Evolutionary conservation across 2,329 filamentous ascomycete species (phyloP).

Genomic region (Aspergillus sp.): DNA sequence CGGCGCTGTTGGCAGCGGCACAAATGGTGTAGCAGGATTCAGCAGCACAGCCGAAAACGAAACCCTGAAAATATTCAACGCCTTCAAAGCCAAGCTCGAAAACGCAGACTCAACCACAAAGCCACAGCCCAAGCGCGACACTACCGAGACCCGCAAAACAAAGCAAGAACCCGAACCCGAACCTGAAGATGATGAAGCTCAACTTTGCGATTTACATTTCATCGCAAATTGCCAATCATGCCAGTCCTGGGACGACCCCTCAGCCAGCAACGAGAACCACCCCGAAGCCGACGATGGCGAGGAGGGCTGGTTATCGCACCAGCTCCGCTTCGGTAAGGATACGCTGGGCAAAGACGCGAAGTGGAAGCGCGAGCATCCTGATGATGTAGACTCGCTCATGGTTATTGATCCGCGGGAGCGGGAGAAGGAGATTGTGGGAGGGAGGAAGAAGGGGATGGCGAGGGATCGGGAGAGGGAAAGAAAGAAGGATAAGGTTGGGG

Average conservation of each 20-base stretch:
- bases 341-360: slow-evolving; percentile 82
- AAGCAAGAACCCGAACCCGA: slow-evolving; percentile 7
- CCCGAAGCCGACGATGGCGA: slow-evolving; percentile 41
- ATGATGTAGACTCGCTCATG: slow-evolving; percentile 62
- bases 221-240: slow-evolving; percentile 94
- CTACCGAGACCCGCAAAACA: slow-evolving; percentile 6
- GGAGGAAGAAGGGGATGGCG: slow-evolving; percentile 44
- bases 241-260: slow-evolving; percentile 65
- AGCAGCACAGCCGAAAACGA: slow-evolving; percentile 53
- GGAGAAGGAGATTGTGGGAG: slow-evolving; percentile 62
- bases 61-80: slow-evolving; percentile 64
- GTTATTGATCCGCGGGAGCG: slow-evolving; percentile 90
- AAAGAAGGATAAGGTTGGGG: slow-evolving; percentile 26
- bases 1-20: slow-evolving; percentile 36
- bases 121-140: slow-evolving; percentile 19
- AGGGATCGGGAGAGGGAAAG: slow-evolving; percentile 22
- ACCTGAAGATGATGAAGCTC: slow-evolving; percentile 55
- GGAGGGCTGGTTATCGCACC: slow-evolving; percentile 77
- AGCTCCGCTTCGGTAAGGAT: slow-evolving; percentile 80
- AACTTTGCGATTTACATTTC: slow-evolving; percentile 88
- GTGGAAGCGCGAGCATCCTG: slow-evolving; percentile 85
- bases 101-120: slow-evolving; percentile 16
- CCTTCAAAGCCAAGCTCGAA: slow-evolving; percentile 73
- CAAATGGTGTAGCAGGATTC: slow-evolving; percentile 49
- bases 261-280: slow-evolving; percentile 42